phyloP scores from a whole-genome alignment of 176 grass and related monocot genomes.

The Chloris gayana region DNA sequence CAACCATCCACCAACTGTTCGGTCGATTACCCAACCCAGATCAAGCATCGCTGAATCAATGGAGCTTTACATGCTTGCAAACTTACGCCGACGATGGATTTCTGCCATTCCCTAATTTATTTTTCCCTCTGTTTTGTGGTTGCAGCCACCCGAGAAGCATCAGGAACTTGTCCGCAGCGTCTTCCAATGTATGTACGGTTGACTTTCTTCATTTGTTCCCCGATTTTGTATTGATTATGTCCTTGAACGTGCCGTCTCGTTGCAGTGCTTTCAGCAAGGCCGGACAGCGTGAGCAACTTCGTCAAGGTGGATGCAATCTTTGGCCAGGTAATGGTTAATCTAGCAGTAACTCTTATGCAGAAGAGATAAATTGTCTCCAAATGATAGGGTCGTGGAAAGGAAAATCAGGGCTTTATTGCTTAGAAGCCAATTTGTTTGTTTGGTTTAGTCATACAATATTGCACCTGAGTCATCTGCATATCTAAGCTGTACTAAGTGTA shows the following conservation, averaged over 20 bases:
- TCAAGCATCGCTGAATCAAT: not conserved
- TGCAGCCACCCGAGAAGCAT: constrained; percentile 89
- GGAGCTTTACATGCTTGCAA: not conserved
- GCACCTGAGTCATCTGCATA: constrained; percentile 20
- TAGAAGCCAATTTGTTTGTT: not conserved
- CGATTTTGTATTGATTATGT: not conserved
- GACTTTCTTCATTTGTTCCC: not conserved
- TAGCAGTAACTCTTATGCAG: constrained; percentile 19
- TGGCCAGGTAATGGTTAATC: constrained; percentile 60
- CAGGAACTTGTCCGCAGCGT: constrained; percentile 74
- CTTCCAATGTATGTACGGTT: constrained; percentile 61
- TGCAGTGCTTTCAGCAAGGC: constrained; percentile 78
- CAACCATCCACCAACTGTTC: constrained; percentile 8
- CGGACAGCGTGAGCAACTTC: constrained; percentile 83
- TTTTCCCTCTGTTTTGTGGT: not conserved
- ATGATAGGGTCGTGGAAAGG: not conserved
- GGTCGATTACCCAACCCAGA: constrained; percentile 27
- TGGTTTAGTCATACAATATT: not conserved
- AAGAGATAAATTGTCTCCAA: constrained; percentile 1
- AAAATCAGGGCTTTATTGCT: constrained; percentile 1
- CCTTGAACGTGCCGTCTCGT: not conserved
- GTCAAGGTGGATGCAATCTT: constrained; percentile 67
- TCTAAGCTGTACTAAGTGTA: not conserved
- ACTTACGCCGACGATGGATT: not conserved
- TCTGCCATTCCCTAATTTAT: not conserved